Evolutionary conservation across 2,329 filamentous ascomycete genomes (phyloP).

Genomic region (Parastagonospora nodorum): DNA sequence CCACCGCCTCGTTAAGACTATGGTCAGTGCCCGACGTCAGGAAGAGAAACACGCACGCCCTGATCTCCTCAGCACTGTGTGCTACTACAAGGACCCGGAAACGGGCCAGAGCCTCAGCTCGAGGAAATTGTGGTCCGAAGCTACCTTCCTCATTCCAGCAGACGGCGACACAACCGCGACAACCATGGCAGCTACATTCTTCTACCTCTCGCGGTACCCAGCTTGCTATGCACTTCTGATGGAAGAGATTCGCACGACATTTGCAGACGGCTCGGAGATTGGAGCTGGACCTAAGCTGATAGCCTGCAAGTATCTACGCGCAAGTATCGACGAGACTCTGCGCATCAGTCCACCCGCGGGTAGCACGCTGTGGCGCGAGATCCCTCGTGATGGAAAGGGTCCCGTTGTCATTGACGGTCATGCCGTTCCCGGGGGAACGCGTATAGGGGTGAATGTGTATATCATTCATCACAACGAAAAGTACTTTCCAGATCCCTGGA

Average conservation of each 20-base stretch:
- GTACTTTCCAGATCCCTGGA: slow-evolving; percentile 5
- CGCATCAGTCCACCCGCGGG: slow-evolving; percentile 25
- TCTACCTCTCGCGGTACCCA: slow-evolving; percentile 45
- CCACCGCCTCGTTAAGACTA: background rate
- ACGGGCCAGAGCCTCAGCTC: slow-evolving; percentile 24
- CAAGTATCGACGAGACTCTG: slow-evolving; percentile 34
- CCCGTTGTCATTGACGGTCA: background rate
- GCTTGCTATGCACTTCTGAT: slow-evolving; percentile 16
- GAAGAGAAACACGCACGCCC: slow-evolving; percentile 23
- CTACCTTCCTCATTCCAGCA: slow-evolving; percentile 17
- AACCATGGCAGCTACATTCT: slow-evolving; percentile 19
- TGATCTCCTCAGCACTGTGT: slow-evolving; percentile 48
- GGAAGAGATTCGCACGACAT: slow-evolving; percentile 19
- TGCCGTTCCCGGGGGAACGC: background rate
- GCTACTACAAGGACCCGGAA: slow-evolving; percentile 46
- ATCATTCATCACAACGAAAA: background rate
- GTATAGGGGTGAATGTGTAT: background rate
- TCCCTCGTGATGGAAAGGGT: background rate
- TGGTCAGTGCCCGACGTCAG: slow-evolving; percentile 6
- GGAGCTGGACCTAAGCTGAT: slow-evolving; percentile 12
- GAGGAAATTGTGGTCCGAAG: slow-evolving; percentile 17
- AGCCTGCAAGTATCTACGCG: slow-evolving; percentile 21
- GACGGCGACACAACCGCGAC: slow-evolving; percentile 3
- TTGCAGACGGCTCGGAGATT: slow-evolving; percentile 21
- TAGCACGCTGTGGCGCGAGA: slow-evolving; percentile 16